These are phyloP conservation scores for Silene coronaria DNA, from an alignment of 179 eudicot genomes.

Conservation along the genomic window DNA sequence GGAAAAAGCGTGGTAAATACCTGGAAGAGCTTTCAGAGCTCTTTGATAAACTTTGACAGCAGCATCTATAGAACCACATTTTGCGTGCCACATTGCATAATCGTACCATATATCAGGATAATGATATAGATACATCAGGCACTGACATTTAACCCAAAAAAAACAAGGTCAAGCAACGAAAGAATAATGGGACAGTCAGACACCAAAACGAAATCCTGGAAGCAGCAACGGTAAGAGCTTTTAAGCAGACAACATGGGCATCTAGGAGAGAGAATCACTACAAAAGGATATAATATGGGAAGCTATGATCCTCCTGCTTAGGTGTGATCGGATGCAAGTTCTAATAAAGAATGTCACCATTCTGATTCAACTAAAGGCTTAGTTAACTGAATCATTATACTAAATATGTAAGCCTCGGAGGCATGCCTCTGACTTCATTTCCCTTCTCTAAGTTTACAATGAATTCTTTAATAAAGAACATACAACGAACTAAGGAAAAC, in stretches of 20 bases:
- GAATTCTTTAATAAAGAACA: background rate
- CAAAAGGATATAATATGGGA: background rate
- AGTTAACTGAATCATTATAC: background rate
- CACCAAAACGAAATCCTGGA: conserved; percentile 13
- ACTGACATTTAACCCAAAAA: conserved; percentile 42
- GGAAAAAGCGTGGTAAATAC: conserved; percentile 33
- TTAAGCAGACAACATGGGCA: background rate
- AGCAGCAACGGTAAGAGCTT: background rate
- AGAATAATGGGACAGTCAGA: background rate
- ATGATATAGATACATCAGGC: conserved; percentile 97
- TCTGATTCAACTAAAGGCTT: background rate
- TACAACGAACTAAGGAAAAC: background rate
- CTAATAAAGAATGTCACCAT: background rate
- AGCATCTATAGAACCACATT: conserved; percentile 80
- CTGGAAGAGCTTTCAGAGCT: conserved; percentile 96
- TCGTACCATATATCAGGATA: conserved; percentile 99
- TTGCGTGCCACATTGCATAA: conserved; percentile 95
- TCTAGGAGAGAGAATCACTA: background rate
- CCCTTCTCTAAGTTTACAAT: background rate
- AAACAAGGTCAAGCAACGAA: conserved; percentile 15
- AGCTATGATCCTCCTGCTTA: background rate
- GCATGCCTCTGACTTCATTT: background rate
- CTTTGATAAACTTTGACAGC: conserved; percentile 84
- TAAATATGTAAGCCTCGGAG: background rate
- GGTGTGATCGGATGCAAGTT: background rate